Percentiles rank a stretch among this genome's conserved stretches.
phyloP scores from a whole-genome alignment of 2,329 filamentous ascomycete species.

The Aureobasidium sp. region DNA sequence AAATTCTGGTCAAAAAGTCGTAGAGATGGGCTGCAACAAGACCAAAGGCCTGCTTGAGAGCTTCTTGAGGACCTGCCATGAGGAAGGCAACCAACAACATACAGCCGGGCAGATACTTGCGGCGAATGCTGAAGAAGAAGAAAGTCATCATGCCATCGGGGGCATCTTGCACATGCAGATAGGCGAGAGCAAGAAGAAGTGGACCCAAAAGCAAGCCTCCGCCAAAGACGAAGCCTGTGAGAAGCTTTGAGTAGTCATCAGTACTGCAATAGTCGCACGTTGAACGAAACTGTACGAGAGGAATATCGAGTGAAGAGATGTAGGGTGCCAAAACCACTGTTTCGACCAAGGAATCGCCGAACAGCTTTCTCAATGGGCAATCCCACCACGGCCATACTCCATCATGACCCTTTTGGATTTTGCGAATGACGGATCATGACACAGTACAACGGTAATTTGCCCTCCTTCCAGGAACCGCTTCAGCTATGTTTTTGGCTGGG shows the following conservation, averaged over 20 bases:
- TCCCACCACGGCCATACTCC: slow-evolving; percentile 45
- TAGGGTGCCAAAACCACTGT: slow-evolving; percentile 57
- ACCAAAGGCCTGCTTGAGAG: slow-evolving; percentile 63
- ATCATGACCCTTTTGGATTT: slow-evolving; percentile 34
- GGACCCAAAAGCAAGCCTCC: slow-evolving; percentile 44
- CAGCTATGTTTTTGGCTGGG: slow-evolving; percentile 40
- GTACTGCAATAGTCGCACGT: slow-evolving; percentile 2
- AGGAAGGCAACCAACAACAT: slow-evolving; percentile 70
- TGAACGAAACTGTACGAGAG: background rate
- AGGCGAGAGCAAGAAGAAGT: slow-evolving; percentile 69
- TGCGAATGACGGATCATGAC: slow-evolving; percentile 43
- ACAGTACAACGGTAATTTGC: slow-evolving; percentile 44
- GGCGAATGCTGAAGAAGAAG: slow-evolving; percentile 74
- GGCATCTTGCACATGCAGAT: slow-evolving; percentile 81
- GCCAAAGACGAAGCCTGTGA: slow-evolving; percentile 40
- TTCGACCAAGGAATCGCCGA: slow-evolving; percentile 44
- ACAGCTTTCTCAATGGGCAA: slow-evolving; percentile 43
- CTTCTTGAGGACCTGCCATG: slow-evolving; percentile 47
- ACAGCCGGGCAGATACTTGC: slow-evolving; percentile 70
- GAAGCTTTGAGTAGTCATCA: slow-evolving; percentile 13
- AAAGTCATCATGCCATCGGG: slow-evolving; percentile 67
- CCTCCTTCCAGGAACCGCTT: slow-evolving; percentile 48
- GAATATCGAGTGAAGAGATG: slow-evolving; percentile 32
- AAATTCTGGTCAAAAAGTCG: slow-evolving; percentile 81
- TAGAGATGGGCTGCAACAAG: slow-evolving; percentile 80